A percentile compares a stretch with the other conserved stretches of the same genome.
phyloP scores from a whole-genome alignment of 176 grass and related monocot genomes.

The Themeda triandra region DNA sequence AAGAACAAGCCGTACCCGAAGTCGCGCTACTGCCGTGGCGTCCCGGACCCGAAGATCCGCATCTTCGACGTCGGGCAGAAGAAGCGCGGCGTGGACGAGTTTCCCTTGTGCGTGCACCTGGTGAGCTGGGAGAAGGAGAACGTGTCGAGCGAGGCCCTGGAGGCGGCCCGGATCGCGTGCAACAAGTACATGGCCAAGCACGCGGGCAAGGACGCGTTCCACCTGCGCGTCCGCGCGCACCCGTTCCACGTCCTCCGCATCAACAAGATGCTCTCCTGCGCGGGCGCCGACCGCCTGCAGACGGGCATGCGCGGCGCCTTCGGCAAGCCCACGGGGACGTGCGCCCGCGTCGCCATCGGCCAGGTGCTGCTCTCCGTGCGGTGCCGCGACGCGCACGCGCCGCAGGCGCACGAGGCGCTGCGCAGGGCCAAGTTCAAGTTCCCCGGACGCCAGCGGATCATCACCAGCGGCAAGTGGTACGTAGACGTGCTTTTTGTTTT shows the following conservation, averaged over 20 bases:
- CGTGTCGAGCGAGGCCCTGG: constrained; percentile 43
- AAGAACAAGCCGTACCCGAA: constrained; percentile 60
- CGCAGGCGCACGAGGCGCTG: constrained; percentile 36
- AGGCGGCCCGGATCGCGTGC: constrained; percentile 54
- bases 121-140: constrained; percentile 66
- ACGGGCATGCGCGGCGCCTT: constrained; percentile 50
- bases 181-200: constrained; percentile 67
- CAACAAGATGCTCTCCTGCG: constrained; percentile 68
- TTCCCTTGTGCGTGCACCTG: constrained; percentile 46
- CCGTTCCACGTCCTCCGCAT: constrained; percentile 55
- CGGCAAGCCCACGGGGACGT: constrained; percentile 46
- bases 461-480: constrained; percentile 40
- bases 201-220: constrained; percentile 51
- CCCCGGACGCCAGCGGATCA: constrained; percentile 36
- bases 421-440: constrained; percentile 59
- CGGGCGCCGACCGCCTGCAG: constrained; percentile 54
- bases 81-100: constrained; percentile 46
- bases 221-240: constrained; percentile 46
- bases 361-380: constrained; percentile 53
- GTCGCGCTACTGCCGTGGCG: constrained; percentile 40
- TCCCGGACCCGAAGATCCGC: constrained; percentile 48
- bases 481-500: not conserved
- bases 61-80: constrained; percentile 60
- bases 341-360: constrained; percentile 39
- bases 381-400: constrained; percentile 34